Base-by-base conservation (phyloP, 352 stramenopile species). In the Pythium phragmitis region DNA sequence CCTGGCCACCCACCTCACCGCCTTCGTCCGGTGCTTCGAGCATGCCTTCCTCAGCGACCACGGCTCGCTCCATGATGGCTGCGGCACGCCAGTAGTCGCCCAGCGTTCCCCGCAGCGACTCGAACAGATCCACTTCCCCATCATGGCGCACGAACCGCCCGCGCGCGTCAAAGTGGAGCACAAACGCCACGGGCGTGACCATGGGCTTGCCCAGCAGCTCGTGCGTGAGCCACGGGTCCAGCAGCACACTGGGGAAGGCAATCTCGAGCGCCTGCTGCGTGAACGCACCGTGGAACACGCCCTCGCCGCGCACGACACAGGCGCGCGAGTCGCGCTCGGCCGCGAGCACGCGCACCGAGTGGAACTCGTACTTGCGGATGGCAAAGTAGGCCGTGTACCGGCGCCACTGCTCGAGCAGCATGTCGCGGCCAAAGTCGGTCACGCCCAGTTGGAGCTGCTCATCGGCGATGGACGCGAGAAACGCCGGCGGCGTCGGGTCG, bases 351-450 rank as follows among this genome's bases (percentile, higher is more conserved):
- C 45, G 52, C 36, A 53, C 39, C 0, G 26, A 43, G 12, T 17
- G 9, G 13, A 68, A 33, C 2, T 47, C 28, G 47, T 54, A 62
- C 43, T 23, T 7, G 28, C 48, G 53, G 54, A 63, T 58, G 9
- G 47, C 47, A 36, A 74, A 69, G 49, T 63, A 69, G 21, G 1
- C 33, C 8, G 57, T 70, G 45, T 69, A 75, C 17, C 53, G 46
- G 4, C 13, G 33, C 65, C 56, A 75, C 26, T 67, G 60, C 5
- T 67, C 68, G 16, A 65, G 37, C 37, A 74, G 47, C 46, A 65
- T 12, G 2, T 70, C 39, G 0, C 45, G 42, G 5, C 53, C 65
- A 17, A 72, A 43, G 9, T 47, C 55, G 13, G 49, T 59, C 8
- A 59, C 26, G 49, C 59, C 26, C 12, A 57, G 17, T 19, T 33